Evolutionary conservation across 495 filamentous ascomycete genomes (phyloP), one percentile per base, ranked within the genome.

Genomic region (Neurospora africana): DNA sequence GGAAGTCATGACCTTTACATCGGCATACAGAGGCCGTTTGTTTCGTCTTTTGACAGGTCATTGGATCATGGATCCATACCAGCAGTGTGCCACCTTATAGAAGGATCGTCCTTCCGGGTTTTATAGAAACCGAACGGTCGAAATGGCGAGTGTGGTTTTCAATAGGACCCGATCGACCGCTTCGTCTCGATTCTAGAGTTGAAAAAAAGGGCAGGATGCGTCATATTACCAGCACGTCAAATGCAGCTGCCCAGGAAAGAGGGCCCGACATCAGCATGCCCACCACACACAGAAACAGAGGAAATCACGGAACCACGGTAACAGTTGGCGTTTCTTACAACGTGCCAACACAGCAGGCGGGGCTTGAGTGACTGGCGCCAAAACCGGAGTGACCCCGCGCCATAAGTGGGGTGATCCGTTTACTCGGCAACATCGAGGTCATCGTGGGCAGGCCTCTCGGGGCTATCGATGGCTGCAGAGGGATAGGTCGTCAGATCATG

Each of bases 401-500:
- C 74, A 35, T 65, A 35, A 68, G 27, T 69, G 39, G 13, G 33
- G n/a, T 23, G 38, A 71, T 69, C 58, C 75, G 53, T 65, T 65
- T 91, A 97, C 88, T 98, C 95, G 80, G 94, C 95, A 81, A 94
- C 94, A 82, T 99, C 95, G 77, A 99, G 88, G 80, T 99, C 95
- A 83, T 99, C 96, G 80, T 97, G 94, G 76, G 90, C 91, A 70
- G 94, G 91, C 72, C 91, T 88, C 68, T 79, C 79, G 15, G 93
- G 90, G 74, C 92, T 91, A 67, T 95, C 92, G 80, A 91, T 83
- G 78, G 88, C 84, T 85, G 70, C 17, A 44, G 38, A 65, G 8
- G n/a, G 1, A 75, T 58, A 39, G 19, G 19, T 71, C 53, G 74
- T 81, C 67, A 82, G 74, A 61, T 68, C 47, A 30, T 23, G 30